Conservation (phyloP, 2,329 filamentous ascomycete species). For the Emericellopsis atlantica region DNA sequence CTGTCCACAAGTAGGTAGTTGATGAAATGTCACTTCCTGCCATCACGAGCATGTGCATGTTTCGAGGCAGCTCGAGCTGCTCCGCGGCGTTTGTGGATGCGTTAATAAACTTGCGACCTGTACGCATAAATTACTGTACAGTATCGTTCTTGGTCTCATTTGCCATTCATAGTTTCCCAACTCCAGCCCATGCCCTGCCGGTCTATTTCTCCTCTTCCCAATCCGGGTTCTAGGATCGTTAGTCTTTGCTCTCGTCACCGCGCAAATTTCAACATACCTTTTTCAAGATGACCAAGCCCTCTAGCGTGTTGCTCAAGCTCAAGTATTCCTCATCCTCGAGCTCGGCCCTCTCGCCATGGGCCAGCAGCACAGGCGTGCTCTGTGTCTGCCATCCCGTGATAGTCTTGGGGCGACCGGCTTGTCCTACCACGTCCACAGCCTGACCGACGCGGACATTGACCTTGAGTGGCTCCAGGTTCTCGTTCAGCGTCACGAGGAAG, state of each 20-base stretch:
- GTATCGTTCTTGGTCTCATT: slow-evolving; percentile 3
- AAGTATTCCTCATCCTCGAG: slow-evolving; percentile 97
- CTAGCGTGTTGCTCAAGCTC: slow-evolving; percentile 77
- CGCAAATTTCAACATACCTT: slow-evolving; percentile 51
- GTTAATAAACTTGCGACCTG: slow-evolving; percentile 8
- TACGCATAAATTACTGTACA: slow-evolving; percentile 19
- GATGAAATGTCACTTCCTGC: neutral
- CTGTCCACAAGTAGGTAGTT: no score
- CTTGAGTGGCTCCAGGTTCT: slow-evolving; percentile 83
- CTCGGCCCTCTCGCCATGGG: slow-evolving; percentile 92
- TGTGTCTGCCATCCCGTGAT: slow-evolving; percentile 99
- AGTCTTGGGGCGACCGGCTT: slow-evolving; percentile 94
- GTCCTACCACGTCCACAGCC: slow-evolving; percentile 94
- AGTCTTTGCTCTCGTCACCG: slow-evolving; percentile 6
- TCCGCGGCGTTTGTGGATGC: slow-evolving; percentile 12
- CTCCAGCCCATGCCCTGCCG: slow-evolving; percentile 7
- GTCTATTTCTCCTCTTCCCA: slow-evolving; percentile 25
- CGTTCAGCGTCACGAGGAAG: slow-evolving; percentile 92
- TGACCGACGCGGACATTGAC: slow-evolving; percentile 97
- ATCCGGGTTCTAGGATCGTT: slow-evolving; percentile 20
- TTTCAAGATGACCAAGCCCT: slow-evolving; percentile 89
- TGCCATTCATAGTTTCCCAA: neutral
- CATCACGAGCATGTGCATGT: slow-evolving; percentile 1
- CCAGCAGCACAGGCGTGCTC: slow-evolving; percentile 90
- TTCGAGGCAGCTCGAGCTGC: neutral